Percentiles rank a stretch among this genome's conserved stretches.
phyloP scores from a whole-genome alignment of 768 basidiomycete species.

The Dentipellis sp. region DNA sequence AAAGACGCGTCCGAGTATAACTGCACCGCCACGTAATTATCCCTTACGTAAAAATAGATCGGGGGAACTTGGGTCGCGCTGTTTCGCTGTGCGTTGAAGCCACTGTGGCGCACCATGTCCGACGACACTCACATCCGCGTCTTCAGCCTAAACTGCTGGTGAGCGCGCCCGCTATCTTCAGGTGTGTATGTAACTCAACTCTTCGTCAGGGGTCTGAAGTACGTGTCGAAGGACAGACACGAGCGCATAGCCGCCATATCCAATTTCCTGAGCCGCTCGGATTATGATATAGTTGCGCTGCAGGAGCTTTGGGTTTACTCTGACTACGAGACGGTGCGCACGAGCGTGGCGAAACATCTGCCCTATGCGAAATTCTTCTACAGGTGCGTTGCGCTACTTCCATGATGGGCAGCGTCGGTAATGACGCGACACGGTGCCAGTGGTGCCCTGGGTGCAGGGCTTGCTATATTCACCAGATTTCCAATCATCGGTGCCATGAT shows the following conservation, averaged over 20 bases:
- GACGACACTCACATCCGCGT: constrained; percentile 42
- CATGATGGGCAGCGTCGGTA: background rate
- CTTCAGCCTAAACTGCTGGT: constrained; percentile 79
- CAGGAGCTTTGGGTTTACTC: constrained; percentile 86
- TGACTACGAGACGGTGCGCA: constrained; percentile 65
- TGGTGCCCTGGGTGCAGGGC: constrained; percentile 86
- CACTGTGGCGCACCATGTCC: constrained; percentile 16
- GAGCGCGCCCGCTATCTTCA: constrained; percentile 6
- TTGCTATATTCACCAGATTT: constrained; percentile 80
- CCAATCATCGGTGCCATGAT: constrained; percentile 69
- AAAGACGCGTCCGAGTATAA: background rate
- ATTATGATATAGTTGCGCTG: constrained; percentile 73
- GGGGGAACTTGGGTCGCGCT: background rate
- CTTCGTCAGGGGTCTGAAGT: constrained; percentile 71
- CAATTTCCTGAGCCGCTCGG: constrained; percentile 45
- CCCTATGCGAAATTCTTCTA: constrained; percentile 79
- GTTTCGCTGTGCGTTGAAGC: background rate
- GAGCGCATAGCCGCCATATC: constrained; percentile 73
- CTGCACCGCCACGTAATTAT: background rate
- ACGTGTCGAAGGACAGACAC: constrained; percentile 64
- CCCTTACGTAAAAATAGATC: background rate
- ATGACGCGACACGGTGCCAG: constrained; percentile 26
- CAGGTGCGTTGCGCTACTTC: constrained; percentile 34
- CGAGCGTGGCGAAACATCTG: constrained; percentile 41
- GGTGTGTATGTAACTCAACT: background rate